Evolutionary conservation across 2,329 filamentous ascomycete genomes (phyloP).

Genomic region (Aspergillus sp.): DNA sequence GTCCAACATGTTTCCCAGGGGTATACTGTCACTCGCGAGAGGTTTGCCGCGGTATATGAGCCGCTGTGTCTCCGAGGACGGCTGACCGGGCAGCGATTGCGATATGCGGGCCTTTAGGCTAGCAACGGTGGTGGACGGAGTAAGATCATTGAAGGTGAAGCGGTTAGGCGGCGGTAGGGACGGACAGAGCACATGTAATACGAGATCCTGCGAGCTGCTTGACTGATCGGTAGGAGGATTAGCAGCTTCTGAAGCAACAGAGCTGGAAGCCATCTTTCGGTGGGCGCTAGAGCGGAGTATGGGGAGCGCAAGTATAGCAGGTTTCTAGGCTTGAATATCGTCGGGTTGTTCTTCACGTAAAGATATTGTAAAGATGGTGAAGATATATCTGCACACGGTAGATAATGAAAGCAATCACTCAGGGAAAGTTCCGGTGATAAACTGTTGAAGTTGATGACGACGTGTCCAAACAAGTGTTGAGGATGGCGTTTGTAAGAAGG

Average conservation of each 20-base stretch:
- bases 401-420: not conserved
- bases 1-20: conserved; percentile 52
- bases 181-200: conserved; percentile 43
- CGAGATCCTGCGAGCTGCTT: conserved; percentile 17
- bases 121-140: conserved; percentile 47
- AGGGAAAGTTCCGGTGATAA: not conserved
- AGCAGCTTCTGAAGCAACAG: not conserved
- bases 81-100: conserved; percentile 47
- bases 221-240: not conserved
- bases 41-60: conserved; percentile 59
- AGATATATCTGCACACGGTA: not conserved
- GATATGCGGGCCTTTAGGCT: conserved; percentile 55
- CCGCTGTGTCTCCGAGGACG: conserved; percentile 50
- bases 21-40: conserved; percentile 50
- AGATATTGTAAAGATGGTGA: not conserved
- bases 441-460: not conserved
- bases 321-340: not conserved
- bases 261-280: conserved; percentile 11
- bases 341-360: not conserved
- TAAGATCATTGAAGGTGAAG: conserved; percentile 38
- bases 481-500: not conserved
- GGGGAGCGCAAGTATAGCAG: not conserved
- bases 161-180: conserved; percentile 37
- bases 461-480: not conserved
- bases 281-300: no score